A percentile compares a stretch with the other conserved stretches of the same genome.
Conservation (phyloP, 2,329 filamentous ascomycete species). For the Sarocladium brachiariae region DNA sequence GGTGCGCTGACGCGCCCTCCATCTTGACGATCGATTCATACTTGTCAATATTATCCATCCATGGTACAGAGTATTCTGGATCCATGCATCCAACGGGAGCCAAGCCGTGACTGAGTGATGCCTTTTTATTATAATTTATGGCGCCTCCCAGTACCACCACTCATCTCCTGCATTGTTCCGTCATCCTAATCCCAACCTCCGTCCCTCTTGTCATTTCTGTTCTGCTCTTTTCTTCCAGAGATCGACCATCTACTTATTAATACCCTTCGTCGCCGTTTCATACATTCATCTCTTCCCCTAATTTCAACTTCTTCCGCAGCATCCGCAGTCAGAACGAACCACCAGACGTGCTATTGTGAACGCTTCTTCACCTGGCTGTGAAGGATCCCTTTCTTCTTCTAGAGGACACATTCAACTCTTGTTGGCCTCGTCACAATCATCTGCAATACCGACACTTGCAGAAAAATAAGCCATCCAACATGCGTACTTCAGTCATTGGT, state of each 20-base stretch:
- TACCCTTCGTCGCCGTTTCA: background rate
- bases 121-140: too few relatives aligned
- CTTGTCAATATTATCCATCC: too few relatives aligned
- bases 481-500: slow-evolving; percentile 18
- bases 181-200: background rate
- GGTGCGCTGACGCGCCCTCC: too few relatives aligned
- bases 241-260: slow-evolving; percentile 1
- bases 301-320: background rate
- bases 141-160: too few relatives aligned
- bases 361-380: slow-evolving; percentile 1
- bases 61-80: too few relatives aligned
- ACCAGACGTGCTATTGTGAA: too few relatives aligned
- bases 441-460: background rate
- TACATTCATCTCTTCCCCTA: background rate
- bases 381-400: background rate
- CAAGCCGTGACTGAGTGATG: too few relatives aligned
- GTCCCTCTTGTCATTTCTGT: background rate
- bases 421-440: too few relatives aligned
- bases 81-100: too few relatives aligned
- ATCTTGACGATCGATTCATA: too few relatives aligned
- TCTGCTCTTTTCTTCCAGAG: background rate
- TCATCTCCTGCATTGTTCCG: background rate
- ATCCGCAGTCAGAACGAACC: background rate
- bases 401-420: too few relatives aligned
- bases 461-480: slow-evolving; percentile 12